Conservation (phyloP, 1,284 basidiomycete genomes). For the Uromyces viciae-fabae region DNA sequence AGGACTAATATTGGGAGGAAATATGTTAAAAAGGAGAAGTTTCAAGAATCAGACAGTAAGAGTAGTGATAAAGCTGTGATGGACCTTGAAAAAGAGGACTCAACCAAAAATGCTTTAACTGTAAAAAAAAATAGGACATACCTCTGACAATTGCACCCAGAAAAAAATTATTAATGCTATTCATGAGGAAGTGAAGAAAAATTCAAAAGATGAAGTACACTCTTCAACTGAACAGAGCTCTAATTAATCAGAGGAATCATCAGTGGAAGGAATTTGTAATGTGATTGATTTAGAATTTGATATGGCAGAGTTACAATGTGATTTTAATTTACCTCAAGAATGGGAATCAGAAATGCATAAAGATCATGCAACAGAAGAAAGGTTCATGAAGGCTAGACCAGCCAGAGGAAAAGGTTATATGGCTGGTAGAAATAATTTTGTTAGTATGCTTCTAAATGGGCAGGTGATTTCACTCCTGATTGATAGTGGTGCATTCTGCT, state of each 20-base stretch:
- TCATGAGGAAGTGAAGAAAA: background rate
- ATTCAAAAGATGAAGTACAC: background rate
- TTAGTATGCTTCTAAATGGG: background rate
- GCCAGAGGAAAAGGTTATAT: background rate
- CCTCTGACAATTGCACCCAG: background rate
- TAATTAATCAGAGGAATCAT: background rate
- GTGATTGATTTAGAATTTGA: background rate
- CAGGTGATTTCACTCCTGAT: background rate
- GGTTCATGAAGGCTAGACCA: background rate
- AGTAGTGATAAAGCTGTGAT: background rate
- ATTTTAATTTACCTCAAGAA: background rate
- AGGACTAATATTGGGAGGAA: background rate
- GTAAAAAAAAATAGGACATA: background rate
- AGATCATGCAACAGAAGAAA: background rate
- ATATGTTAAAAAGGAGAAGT: background rate
- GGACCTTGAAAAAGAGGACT: background rate
- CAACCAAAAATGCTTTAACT: background rate
- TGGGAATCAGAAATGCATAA: background rate
- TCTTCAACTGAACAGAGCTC: background rate
- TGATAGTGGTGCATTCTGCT: background rate
- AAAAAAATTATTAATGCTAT: too few relatives aligned
- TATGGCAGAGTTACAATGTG: background rate
- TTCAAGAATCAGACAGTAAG: background rate
- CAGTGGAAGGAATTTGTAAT: background rate
- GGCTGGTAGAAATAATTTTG: background rate